Conservation (phyloP, 306 rosid genomes). For the Cucurbita ficifolia region DNA sequence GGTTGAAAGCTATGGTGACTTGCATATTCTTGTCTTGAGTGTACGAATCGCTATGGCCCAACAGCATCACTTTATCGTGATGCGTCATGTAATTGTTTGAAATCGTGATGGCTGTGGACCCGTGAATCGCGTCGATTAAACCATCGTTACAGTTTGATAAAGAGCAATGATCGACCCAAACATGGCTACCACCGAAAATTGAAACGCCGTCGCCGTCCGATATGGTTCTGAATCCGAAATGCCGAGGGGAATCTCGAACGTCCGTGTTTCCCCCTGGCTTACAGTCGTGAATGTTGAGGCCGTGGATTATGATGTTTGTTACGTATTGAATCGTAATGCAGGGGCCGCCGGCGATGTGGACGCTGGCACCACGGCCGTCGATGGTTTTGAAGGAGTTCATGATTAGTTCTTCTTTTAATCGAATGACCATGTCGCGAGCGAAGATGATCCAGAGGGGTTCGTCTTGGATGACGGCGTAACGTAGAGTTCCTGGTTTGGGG, state of each 20-base stretch:
- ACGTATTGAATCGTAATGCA: constrained; percentile 86
- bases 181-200: constrained; percentile 81
- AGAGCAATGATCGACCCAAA: constrained; percentile 93
- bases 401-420: constrained; percentile 68
- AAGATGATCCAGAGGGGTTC: constrained; percentile 93
- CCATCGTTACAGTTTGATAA: constrained; percentile 79
- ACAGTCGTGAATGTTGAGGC: constrained; percentile 68
- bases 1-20: constrained; percentile 85
- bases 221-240: constrained; percentile 75
- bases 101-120: constrained; percentile 68
- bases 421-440: constrained; percentile 78
- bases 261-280: constrained; percentile 78
- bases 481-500: constrained; percentile 85
- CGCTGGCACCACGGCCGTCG: constrained; percentile 88
- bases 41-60: constrained; percentile 79
- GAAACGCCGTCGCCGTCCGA: constrained; percentile 97
- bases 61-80: constrained; percentile 86
- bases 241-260: constrained; percentile 71
- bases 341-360: constrained; percentile 92
- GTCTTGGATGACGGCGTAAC: constrained; percentile 71
- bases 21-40: constrained; percentile 90
- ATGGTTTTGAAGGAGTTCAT: constrained; percentile 92
- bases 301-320: constrained; percentile 74
- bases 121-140: constrained; percentile 72
- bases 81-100: constrained; percentile 96